These are phyloP conservation scores for Pseudogymnoascus sp. DNA, from an alignment of 2,329 filamentous ascomycete species.

Conservation along the genomic window DNA sequence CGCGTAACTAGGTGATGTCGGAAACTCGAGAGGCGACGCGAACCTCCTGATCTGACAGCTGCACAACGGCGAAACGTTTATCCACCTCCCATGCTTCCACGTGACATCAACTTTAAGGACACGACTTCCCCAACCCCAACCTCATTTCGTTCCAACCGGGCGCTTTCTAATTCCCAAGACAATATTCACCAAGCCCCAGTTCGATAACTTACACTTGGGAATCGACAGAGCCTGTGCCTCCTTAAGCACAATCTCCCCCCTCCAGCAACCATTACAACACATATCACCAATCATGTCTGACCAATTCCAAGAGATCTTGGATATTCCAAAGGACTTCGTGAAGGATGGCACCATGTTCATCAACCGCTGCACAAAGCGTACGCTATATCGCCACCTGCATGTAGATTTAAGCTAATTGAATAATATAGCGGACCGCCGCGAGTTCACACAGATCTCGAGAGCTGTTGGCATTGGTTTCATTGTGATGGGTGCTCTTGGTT, in stretches of 20 bases:
- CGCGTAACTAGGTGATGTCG: background rate
- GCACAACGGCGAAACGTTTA: background rate
- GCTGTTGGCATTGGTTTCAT: slow-evolving; percentile 44
- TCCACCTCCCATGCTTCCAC: background rate
- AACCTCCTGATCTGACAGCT: slow-evolving; percentile 7
- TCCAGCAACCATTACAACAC: background rate
- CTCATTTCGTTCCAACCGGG: slow-evolving; percentile 6
- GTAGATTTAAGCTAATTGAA: background rate
- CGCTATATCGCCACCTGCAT: slow-evolving; percentile 12
- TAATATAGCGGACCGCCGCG: slow-evolving; percentile 29
- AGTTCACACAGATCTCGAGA: slow-evolving; percentile 39
- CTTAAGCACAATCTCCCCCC: slow-evolving; percentile 1
- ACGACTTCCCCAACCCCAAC: background rate
- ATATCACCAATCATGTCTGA: slow-evolving; percentile 36
- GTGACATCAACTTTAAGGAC: slow-evolving; percentile 2
- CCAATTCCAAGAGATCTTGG: slow-evolving; percentile 48
- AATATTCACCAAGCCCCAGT: slow-evolving; percentile 1
- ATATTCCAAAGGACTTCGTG: slow-evolving; percentile 42
- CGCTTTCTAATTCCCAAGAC: slow-evolving; percentile 6
- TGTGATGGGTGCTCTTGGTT: slow-evolving; percentile 44
- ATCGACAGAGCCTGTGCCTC: background rate
- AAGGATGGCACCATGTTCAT: slow-evolving; percentile 35
- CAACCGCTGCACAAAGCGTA: slow-evolving; percentile 37
- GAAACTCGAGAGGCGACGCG: background rate
- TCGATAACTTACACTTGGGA: slow-evolving; percentile 4